A percentile compares a stretch with the other conserved stretches of the same genome.
Evolutionary conservation across 257 asterid genomes (phyloP).

Genomic region (Jaltomata sinuosa): DNA sequence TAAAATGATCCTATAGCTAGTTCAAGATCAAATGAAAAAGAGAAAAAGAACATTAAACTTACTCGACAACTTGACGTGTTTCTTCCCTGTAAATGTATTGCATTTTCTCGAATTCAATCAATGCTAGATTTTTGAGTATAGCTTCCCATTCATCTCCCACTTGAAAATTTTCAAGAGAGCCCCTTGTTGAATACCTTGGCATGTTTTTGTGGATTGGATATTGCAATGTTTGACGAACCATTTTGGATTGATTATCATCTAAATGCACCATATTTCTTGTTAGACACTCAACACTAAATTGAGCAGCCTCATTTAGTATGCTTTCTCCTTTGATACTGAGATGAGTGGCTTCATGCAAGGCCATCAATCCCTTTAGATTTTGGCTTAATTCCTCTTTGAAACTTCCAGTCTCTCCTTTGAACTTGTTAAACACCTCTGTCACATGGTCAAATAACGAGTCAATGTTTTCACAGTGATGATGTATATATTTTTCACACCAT

Average conservation of each 20-base stretch:
- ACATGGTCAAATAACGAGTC: not conserved
- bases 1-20: too few species aligned
- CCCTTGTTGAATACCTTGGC: not conserved
- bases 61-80: slow-evolving; percentile 28
- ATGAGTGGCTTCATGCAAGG: slow-evolving; percentile 39
- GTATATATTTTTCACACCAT: not conserved
- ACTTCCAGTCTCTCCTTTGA: slow-evolving; percentile 26
- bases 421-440: slow-evolving; percentile 28
- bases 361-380: slow-evolving; percentile 22
- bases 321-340: slow-evolving; percentile 31
- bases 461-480: not conserved
- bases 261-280: not conserved
- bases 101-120: slow-evolving; percentile 8
- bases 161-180: not conserved
- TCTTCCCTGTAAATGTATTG: slow-evolving; percentile 16
- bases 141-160: slow-evolving; percentile 5
- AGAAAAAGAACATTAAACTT: not conserved
- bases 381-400: slow-evolving; percentile 5
- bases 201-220: slow-evolving; percentile 38
- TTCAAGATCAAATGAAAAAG: not conserved
- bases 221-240: slow-evolving; percentile 6
- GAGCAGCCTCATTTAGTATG: slow-evolving; percentile 30
- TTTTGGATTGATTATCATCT: too few species aligned
- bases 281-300: slow-evolving; percentile 17
- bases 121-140: slow-evolving; percentile 19